These are phyloP conservation scores for Talaromyces sp. DNA, from an alignment of 2,329 filamentous ascomycete genomes.

Conservation along the genomic window DNA sequence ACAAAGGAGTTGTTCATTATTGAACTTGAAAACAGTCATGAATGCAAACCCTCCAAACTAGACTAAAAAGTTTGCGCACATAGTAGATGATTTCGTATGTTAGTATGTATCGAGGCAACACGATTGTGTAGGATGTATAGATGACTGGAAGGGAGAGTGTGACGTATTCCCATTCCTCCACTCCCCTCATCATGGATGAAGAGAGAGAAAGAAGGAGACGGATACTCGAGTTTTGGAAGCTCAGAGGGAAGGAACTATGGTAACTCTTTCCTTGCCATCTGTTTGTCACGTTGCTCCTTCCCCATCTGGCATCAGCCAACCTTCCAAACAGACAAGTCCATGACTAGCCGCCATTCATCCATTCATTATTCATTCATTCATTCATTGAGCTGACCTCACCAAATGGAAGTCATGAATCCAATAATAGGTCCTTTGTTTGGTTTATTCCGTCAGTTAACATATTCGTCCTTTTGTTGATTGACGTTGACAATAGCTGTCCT, in stretches of 20 bases:
- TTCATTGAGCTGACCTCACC: neutral
- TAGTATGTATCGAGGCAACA: neutral
- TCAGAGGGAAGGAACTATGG: neutral
- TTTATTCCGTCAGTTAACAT: neutral
- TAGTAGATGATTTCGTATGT: conserved; percentile 2
- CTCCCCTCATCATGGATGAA: neutral
- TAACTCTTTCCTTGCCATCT: neutral
- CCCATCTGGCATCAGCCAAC: conserved; percentile 24
- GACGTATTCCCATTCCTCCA: neutral
- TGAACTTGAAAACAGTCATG: neutral
- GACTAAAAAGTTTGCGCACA: neutral
- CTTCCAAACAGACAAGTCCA: conserved; percentile 24
- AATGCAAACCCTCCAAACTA: neutral
- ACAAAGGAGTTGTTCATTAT: neutral
- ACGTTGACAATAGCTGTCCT: neutral
- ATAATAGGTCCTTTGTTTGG: neutral
- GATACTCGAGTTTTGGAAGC: neutral
- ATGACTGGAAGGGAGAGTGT: conserved; percentile 17
- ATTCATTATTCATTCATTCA: neutral
- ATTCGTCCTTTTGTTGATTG: neutral
- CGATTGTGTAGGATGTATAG: conserved; percentile 22
- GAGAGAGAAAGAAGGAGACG: neutral
- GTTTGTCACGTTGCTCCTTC: conserved; percentile 31
- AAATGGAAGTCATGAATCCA: neutral
- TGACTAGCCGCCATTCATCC: neutral